phyloP scores from a whole-genome alignment of 495 filamentous ascomycete genomes.

The Cladorrhinum samala region DNA sequence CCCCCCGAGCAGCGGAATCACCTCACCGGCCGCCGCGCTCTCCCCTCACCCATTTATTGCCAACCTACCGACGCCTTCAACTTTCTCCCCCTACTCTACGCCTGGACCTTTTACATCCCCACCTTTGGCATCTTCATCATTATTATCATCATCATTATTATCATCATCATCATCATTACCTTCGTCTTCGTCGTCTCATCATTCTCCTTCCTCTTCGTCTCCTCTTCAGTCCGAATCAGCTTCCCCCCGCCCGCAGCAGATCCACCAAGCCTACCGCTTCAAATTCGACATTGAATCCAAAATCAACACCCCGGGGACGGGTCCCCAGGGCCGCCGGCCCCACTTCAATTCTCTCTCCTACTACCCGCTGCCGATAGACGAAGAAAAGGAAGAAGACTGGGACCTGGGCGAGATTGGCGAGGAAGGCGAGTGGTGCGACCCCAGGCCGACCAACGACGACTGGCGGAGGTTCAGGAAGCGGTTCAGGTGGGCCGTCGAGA shows the following conservation, averaged over 20 bases:
- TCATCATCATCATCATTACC: conserved; percentile 20
- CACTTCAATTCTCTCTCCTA: conserved; percentile 38
- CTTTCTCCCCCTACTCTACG: too few relatives aligned
- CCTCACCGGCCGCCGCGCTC: too few relatives aligned
- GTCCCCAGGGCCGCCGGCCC: too few relatives aligned
- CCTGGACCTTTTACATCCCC: too few relatives aligned
- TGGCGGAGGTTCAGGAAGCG: conserved; percentile 33
- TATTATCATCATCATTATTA: conserved; percentile 13
- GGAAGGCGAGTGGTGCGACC: conserved; percentile 33
- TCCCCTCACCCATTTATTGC: too few relatives aligned
- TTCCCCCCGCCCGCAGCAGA: conserved; percentile 15
- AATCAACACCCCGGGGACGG: conserved; percentile 36
- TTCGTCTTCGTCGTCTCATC: conserved; percentile 5
- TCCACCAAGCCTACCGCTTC: conserved; percentile 46
- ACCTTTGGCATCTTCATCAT: too few relatives aligned
- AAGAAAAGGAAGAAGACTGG: conserved; percentile 31
- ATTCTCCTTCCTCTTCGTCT: background rate
- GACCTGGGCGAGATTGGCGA: conserved; percentile 7
- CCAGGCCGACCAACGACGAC: conserved; percentile 36
- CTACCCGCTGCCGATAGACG: conserved; percentile 34
- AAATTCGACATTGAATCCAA: conserved; percentile 45
- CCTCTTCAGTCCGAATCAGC: conserved; percentile 4
- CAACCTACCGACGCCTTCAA: too few relatives aligned
- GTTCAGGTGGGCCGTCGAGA: conserved; percentile 27
- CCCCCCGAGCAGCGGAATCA: too few relatives aligned